Percentiles rank a stretch among this genome's conserved stretches.
Conservation (phyloP, 192 early-diverging fungal genomes). For the Podila epicladia region DNA sequence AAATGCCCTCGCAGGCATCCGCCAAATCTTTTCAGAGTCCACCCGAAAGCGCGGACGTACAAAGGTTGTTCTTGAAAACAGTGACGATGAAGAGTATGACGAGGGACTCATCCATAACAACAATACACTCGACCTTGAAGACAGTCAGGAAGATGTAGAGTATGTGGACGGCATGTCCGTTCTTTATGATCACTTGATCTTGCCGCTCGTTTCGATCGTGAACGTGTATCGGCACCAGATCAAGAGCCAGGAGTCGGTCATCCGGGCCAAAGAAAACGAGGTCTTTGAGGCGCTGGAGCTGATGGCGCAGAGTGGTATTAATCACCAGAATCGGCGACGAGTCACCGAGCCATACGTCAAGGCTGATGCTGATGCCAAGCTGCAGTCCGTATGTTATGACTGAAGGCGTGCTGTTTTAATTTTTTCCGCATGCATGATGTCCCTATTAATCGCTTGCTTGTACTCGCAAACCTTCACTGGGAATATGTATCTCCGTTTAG, state of each 20-base stretch:
- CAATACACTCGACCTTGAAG: not conserved
- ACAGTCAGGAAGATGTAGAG: not conserved
- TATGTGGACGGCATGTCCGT: constrained; percentile 26
- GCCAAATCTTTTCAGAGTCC: not conserved
- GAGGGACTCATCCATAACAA: not conserved
- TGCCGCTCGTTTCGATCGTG: constrained; percentile 29
- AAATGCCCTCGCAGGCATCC: not conserved
- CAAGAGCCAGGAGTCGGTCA: constrained; percentile 10
- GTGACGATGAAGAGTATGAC: constrained; percentile 4
- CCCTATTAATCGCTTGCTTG: no score
- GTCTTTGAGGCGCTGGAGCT: constrained; percentile 43
- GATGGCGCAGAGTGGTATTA: constrained; percentile 29
- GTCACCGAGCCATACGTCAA: constrained; percentile 31
- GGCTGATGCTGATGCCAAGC: constrained; percentile 10
- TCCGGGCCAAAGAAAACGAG: constrained; percentile 41
- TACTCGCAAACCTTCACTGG: no score
- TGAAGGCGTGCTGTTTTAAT: not conserved
- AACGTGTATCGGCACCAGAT: constrained; percentile 32
- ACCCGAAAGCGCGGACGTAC: not conserved
- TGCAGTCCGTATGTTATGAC: constrained; percentile 14
- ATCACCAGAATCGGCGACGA: constrained; percentile 27
- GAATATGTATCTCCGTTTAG: not conserved
- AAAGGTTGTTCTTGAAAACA: not conserved
- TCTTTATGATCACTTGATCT: constrained; percentile 31
- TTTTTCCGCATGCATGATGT: not conserved